Conservation (phyloP, 1,284 basidiomycete species). For the Heterobasidion annosum region DNA sequence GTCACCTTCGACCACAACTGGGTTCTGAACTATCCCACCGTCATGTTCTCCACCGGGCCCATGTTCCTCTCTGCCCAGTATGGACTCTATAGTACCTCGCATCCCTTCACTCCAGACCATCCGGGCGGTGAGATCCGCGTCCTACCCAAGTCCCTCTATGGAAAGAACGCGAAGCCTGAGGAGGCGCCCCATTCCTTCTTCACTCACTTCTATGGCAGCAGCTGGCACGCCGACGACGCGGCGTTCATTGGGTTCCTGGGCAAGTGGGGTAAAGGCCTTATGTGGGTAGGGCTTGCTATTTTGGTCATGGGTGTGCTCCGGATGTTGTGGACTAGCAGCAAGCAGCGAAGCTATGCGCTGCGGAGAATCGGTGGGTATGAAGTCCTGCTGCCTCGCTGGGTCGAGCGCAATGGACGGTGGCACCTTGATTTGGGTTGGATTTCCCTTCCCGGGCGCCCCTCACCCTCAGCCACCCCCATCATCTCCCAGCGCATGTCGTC, state of each 20-base stretch:
- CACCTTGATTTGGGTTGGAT: constrained; percentile 61
- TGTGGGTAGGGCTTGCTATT: constrained; percentile 74
- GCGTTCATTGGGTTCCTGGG: constrained; percentile 88
- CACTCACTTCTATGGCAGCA: constrained; percentile 92
- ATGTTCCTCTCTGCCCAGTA: constrained; percentile 91
- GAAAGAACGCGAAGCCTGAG: constrained; percentile 84
- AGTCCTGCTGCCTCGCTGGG: constrained; percentile 63
- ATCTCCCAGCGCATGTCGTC: constrained; percentile 32
- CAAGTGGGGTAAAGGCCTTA: constrained; percentile 76
- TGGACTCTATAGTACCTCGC: constrained; percentile 70
- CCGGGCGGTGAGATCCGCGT: constrained; percentile 74
- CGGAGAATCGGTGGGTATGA: constrained; percentile 66
- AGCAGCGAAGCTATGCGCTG: constrained; percentile 48
- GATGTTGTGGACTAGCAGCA: constrained; percentile 38
- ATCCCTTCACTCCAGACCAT: constrained; percentile 44
- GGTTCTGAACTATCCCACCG: constrained; percentile 94
- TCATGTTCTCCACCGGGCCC: constrained; percentile 98
- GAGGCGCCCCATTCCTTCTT: constrained; percentile 93
- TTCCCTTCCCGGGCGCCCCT: constrained; percentile 25
- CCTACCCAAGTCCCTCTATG: constrained; percentile 89
- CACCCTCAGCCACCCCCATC: constrained; percentile 20
- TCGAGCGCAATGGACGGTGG: constrained; percentile 60
- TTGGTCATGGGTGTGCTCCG: constrained; percentile 62
- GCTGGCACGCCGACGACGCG: constrained; percentile 94
- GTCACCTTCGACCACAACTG: constrained; percentile 91